phyloP scores from a whole-genome alignment of 2,329 filamentous ascomycete genomes.

The Trichoderma brevicompactum region DNA sequence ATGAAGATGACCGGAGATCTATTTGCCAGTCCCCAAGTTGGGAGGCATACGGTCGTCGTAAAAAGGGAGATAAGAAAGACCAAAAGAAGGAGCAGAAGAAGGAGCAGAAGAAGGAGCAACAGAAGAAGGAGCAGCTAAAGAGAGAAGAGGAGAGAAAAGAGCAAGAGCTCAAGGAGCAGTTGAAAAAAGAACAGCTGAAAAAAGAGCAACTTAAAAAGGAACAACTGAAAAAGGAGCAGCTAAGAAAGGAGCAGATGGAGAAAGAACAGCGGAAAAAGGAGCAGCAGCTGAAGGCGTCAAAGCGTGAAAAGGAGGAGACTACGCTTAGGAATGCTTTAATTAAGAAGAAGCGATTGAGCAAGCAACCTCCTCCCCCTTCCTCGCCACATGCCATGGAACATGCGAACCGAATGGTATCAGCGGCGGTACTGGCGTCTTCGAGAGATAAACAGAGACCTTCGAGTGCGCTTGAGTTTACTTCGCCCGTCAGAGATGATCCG shows the following conservation, averaged over 20 bases:
- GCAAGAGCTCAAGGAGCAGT: constrained; percentile 30
- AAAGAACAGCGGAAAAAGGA: constrained; percentile 35
- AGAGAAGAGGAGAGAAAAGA: constrained; percentile 25
- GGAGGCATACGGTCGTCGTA: constrained; percentile 60
- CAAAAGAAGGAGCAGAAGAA: constrained; percentile 53
- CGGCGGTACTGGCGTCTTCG: constrained; percentile 28
- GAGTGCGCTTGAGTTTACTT: constrained; percentile 37
- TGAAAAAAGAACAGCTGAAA: constrained; percentile 30
- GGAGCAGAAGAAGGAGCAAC: constrained; percentile 51
- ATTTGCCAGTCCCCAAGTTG: constrained; percentile 67
- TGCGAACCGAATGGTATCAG: constrained; percentile 30
- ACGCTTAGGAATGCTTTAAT: constrained; percentile 35
- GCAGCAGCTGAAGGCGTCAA: constrained; percentile 12
- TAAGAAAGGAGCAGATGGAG: constrained; percentile 26
- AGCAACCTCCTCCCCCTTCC: constrained; percentile 40
- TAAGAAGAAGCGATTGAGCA: constrained; percentile 40
- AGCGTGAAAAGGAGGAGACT: constrained; percentile 25
- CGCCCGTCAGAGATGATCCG: constrained; percentile 33
- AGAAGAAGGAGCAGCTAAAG: constrained; percentile 37
- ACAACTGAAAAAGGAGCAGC: constrained; percentile 35
- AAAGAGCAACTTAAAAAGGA: constrained; percentile 16
- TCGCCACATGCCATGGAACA: constrained; percentile 31
- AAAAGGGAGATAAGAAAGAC: constrained; percentile 59
- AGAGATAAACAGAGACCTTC: constrained; percentile 33
- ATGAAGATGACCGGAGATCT: constrained; percentile 39